Evolutionary conservation across 805 yeast species (phyloP), one percentile per base, ranked within the genome.

Genomic region (Lipomyces yamadae): DNA sequence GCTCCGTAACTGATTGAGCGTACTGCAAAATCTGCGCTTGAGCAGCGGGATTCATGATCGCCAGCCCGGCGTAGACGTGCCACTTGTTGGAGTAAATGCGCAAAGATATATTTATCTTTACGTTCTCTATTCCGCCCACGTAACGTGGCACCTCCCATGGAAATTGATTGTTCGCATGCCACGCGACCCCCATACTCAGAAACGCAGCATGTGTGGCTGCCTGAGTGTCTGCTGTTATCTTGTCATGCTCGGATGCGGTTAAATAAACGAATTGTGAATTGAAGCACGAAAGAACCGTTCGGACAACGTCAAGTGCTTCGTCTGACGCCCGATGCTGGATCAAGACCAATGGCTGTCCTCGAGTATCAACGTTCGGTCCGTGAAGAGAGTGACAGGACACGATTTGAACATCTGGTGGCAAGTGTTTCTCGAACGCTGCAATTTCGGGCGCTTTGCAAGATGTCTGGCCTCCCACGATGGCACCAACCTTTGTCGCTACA

Each of bases 151-250:
- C 88, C 30, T 79, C 78, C 99, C 99, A 95, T 0, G 99, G 99
- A 76, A 92, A 95, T 76, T 90, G 88, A 74, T 88, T 84, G 69
- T 84, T 82, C 58, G 87, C 85, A 72, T 85, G 89, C 99, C 99
- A 95, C 5, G 98, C 98, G 6, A 88, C 86, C 4, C 99, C 99
- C 99, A 95, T 95, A 64, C 96, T 88, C 66, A 95, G 81, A 75
- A 95, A 95, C 0, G 98, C 98, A 11, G 98, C 98, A 76, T 95
- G 99, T 0, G 99, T 95, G 18, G 94, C 97, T 0, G 98, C 98
- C 77, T 95, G 99, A 1, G 98, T 95, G 76, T 95, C 99, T 0
- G 99, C 99, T 0, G 99, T 94, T 69, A 95, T 94, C 73, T 84
- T 86, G 77, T 95, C 99, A 76, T 95, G 99, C 75, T 93, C 93